Evolutionary conservation across 2,329 filamentous ascomycete species (phyloP).

Genomic region (Neonectria magnoliae): DNA sequence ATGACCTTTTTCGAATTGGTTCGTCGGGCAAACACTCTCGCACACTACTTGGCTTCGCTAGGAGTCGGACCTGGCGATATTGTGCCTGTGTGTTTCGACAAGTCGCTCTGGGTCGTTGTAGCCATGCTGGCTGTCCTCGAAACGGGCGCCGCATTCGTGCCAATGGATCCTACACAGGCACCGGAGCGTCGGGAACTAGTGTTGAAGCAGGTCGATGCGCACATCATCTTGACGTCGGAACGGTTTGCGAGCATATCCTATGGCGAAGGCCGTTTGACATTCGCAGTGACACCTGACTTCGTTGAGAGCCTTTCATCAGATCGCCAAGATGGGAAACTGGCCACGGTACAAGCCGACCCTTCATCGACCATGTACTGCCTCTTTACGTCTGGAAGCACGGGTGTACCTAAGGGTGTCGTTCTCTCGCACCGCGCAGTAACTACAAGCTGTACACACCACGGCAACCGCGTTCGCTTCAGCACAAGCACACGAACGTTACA

Average conservation of each 20-base stretch:
- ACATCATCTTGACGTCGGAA: background rate
- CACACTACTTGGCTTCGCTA: too few species aligned
- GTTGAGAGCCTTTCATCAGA: too few species aligned
- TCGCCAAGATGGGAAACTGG: background rate
- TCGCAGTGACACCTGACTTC: too few species aligned
- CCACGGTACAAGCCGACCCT: background rate
- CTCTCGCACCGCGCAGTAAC: constrained; percentile 28
- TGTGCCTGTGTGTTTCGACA: constrained; percentile 2
- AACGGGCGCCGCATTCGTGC: constrained; percentile 9
- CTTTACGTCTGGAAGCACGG: constrained; percentile 41
- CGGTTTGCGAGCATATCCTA: background rate
- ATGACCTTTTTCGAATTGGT: too few species aligned
- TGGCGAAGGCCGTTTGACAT: too few species aligned
- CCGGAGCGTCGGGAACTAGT: background rate
- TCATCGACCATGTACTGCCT: constrained; percentile 6
- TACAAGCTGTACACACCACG: constrained; percentile 12
- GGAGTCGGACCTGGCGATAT: background rate
- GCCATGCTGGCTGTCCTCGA: constrained; percentile 11
- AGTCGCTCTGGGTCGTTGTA: constrained; percentile 8
- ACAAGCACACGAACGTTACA: constrained; percentile 19
- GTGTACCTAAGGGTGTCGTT: constrained; percentile 38
- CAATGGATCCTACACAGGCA: background rate
- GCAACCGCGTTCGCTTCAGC: constrained; percentile 5
- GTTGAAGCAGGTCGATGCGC: background rate
- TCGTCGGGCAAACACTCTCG: too few species aligned